phyloP scores from a whole-genome alignment of 2,329 filamentous ascomycete species.

The Alternaria solani region DNA sequence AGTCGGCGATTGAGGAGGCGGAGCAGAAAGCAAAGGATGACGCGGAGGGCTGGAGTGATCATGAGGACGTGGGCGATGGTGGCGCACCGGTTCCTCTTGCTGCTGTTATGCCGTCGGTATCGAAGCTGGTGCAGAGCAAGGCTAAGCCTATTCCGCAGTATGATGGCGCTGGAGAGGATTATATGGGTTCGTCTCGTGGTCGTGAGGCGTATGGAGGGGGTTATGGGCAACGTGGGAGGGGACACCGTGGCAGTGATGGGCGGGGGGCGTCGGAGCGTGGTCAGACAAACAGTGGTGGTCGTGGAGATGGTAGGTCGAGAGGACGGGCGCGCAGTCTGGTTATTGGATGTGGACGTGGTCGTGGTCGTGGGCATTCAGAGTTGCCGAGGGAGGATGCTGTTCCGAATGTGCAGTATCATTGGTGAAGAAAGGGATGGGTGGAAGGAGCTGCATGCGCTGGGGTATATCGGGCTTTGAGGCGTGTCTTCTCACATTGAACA shows the following conservation, averaged over 20 bases:
- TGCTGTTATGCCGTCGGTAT: constrained; percentile 7
- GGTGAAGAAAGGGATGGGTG: not conserved
- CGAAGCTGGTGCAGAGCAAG: constrained; percentile 3
- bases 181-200: not conserved
- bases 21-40: constrained; percentile 51
- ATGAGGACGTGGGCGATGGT: constrained; percentile 49
- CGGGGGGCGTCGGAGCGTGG: not conserved
- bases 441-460: no score
- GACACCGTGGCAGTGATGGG: not conserved
- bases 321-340: not conserved
- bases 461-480: no score
- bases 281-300: not conserved
- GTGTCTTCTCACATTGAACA: no score
- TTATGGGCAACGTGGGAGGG: not conserved
- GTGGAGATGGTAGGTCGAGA: not conserved
- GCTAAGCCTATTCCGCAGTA: not conserved
- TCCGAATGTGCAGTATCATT: constrained; percentile 8
- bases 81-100: constrained; percentile 37
- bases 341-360: constrained; percentile 5
- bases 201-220: not conserved
- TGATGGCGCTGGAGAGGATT: not conserved
- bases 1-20: constrained; percentile 38
- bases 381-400: not conserved
- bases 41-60: constrained; percentile 49
- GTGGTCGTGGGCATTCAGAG: constrained; percentile 9